These are phyloP conservation scores for Acanthamoeba lenticulata DNA, from an alignment of 208 protist genomes.

Conservation along the genomic window DNA sequence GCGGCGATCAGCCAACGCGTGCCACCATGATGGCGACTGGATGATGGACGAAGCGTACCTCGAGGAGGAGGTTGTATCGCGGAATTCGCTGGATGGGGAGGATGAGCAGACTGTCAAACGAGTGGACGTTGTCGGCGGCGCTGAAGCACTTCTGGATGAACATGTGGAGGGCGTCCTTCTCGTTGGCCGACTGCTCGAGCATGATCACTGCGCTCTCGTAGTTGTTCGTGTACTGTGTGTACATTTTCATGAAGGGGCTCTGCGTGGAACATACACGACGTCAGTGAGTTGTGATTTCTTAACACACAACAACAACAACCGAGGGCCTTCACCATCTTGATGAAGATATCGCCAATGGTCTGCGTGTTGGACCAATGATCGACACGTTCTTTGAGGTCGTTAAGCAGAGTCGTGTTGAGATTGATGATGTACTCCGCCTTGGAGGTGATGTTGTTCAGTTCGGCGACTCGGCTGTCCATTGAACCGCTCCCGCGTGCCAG, in stretches of 20 bases:
- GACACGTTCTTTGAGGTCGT: neutral
- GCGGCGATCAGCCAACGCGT: neutral
- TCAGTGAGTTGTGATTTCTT: neutral
- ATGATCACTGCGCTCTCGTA: conserved; percentile 50
- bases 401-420: conserved; percentile 35
- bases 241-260: conserved; percentile 68
- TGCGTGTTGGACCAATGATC: conserved; percentile 57
- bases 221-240: conserved; percentile 68
- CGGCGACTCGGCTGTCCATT: neutral
- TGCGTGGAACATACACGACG: neutral
- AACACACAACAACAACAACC: neutral
- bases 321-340: conserved; percentile 7
- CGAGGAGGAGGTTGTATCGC: conserved; percentile 48
- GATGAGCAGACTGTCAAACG: conserved; percentile 43
- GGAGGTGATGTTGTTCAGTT: conserved; percentile 66
- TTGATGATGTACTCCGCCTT: conserved; percentile 67
- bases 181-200: conserved; percentile 58
- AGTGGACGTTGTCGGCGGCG: neutral
- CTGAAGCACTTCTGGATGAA: conserved; percentile 46
- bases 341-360: conserved; percentile 51
- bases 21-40: neutral
- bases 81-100: conserved; percentile 55
- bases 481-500: neutral
- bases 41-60: neutral
- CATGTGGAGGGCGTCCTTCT: conserved; percentile 14